These are phyloP conservation scores for Solanum medicagineum DNA, from an alignment of 257 asterid genomes.

Conservation along the genomic window DNA sequence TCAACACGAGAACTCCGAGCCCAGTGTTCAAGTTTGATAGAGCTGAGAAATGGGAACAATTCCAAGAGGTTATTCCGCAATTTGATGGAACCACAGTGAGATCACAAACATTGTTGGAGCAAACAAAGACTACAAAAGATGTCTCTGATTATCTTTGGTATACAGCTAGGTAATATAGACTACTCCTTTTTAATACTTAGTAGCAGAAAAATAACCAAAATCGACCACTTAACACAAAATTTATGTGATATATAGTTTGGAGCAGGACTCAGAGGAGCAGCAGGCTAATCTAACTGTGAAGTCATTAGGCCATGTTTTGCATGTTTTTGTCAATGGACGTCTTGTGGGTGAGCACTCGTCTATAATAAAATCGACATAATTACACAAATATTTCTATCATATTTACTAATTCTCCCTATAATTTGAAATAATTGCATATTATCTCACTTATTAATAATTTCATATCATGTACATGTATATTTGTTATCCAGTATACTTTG, in stretches of 20 bases:
- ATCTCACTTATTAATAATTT: too few relatives aligned
- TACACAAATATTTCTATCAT: too few relatives aligned
- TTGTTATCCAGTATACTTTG: too few relatives aligned
- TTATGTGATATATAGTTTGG: constrained; percentile 19
- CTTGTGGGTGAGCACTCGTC: constrained; percentile 31
- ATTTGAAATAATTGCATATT: too few relatives aligned
- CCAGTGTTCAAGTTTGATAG: constrained; percentile 30
- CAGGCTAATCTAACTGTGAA: constrained; percentile 25
- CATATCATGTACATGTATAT: too few relatives aligned
- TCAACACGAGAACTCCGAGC: constrained; percentile 29
- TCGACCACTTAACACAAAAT: neutral
- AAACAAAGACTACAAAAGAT: constrained; percentile 71
- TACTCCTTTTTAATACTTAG: too few relatives aligned
- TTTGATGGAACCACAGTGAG: constrained; percentile 26
- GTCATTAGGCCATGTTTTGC: constrained; percentile 63
- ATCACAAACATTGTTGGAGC: constrained; percentile 54
- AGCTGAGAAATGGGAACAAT: constrained; percentile 41
- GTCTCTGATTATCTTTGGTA: constrained; percentile 83
- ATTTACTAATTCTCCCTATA: too few relatives aligned
- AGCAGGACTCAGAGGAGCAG: constrained; percentile 15
- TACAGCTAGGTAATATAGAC: constrained; percentile 36
- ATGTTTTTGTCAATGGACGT: constrained; percentile 46
- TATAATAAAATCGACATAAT: neutral
- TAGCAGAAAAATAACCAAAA: too few relatives aligned
- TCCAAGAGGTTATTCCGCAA: constrained; percentile 38